Evolutionary conservation across 495 filamentous ascomycete genomes (phyloP).

Genomic region (Hapsidospora chrysogenum): DNA sequence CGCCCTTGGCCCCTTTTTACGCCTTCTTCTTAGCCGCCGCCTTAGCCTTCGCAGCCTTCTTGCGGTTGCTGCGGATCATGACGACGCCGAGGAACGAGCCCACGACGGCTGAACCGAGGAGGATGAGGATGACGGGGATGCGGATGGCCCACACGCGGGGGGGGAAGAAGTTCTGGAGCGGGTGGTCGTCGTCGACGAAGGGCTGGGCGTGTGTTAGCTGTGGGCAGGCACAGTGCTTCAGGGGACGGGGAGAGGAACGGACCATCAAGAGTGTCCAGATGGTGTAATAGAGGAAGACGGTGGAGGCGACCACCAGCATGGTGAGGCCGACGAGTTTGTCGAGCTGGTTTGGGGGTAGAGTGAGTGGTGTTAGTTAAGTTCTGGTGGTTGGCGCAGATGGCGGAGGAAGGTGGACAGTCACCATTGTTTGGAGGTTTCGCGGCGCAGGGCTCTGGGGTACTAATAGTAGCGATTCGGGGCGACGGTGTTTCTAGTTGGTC

Average conservation of each 20-base stretch:
- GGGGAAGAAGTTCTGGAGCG: slow-evolving; percentile 87
- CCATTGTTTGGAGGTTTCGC: no score
- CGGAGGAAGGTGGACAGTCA: no score
- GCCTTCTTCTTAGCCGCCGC: slow-evolving; percentile 53
- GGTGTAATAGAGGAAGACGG: slow-evolving; percentile 97
- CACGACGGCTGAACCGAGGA: slow-evolving; percentile 84
- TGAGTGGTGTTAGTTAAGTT: no score
- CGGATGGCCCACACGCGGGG: slow-evolving; percentile 98
- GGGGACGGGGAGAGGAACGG: slow-evolving; percentile 9
- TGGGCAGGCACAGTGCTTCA: background rate
- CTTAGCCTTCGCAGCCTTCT: slow-evolving; percentile 89
- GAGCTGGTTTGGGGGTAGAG: no score
- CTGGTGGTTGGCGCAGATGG: no score
- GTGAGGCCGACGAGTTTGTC: slow-evolving; percentile 86
- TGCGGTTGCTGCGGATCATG: slow-evolving; percentile 97
- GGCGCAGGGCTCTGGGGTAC: no score
- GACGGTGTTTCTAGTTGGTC: no score
- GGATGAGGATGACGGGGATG: slow-evolving; percentile 88
- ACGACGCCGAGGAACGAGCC: slow-evolving; percentile 91
- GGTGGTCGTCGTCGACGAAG: slow-evolving; percentile 89
- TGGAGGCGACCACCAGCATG: slow-evolving; percentile 91
- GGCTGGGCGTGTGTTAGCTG: slow-evolving; percentile 38
- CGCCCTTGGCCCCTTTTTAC: slow-evolving; percentile 6
- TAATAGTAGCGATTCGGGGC: no score
- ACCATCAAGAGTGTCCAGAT: slow-evolving; percentile 98